phyloP scores from a whole-genome alignment of 352 stramenopile species.

The Phytophthora fragariae region DNA sequence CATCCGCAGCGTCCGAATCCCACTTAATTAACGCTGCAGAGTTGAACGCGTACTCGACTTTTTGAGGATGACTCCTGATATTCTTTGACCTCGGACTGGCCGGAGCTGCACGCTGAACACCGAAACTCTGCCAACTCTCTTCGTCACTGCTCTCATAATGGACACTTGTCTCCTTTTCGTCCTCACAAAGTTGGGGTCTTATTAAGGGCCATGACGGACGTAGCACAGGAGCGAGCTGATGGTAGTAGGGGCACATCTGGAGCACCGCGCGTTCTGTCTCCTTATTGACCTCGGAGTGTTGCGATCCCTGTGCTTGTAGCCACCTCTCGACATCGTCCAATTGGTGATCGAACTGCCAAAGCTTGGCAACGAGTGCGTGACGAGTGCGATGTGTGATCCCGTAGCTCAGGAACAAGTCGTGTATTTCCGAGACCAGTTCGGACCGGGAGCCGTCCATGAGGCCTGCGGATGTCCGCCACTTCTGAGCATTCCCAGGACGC shows the following conservation, averaged over 20 bases:
- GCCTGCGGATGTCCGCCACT: constrained; percentile 4
- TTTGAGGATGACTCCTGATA: not conserved
- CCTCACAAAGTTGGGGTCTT: not conserved
- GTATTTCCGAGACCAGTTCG: constrained; percentile 15
- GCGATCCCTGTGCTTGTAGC: constrained; percentile 8
- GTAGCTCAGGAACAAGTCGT: constrained; percentile 9
- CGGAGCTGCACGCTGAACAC: not conserved
- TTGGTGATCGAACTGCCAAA: constrained; percentile 6
- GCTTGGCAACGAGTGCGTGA: not conserved
- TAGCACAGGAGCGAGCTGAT: constrained; percentile 7
- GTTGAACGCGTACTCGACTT: not conserved
- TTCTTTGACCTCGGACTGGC: not conserved
- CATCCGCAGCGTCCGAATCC: constrained; percentile 12
- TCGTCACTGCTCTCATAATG: not conserved
- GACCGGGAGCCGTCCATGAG: not conserved
- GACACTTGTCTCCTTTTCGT: not conserved
- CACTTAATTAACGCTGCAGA: not conserved
- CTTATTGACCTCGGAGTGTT: not conserved
- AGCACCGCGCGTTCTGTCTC: constrained; percentile 12
- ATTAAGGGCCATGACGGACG: not conserved
- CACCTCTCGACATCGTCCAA: constrained; percentile 13
- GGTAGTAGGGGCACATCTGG: constrained; percentile 16
- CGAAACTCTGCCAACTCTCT: not conserved
- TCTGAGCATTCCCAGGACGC: constrained; percentile 2
- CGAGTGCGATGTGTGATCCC: constrained; percentile 15